These are phyloP conservation scores for Neonectria ditissima DNA, from an alignment of 2,329 filamentous ascomycete genomes.

Conservation along the genomic window DNA sequence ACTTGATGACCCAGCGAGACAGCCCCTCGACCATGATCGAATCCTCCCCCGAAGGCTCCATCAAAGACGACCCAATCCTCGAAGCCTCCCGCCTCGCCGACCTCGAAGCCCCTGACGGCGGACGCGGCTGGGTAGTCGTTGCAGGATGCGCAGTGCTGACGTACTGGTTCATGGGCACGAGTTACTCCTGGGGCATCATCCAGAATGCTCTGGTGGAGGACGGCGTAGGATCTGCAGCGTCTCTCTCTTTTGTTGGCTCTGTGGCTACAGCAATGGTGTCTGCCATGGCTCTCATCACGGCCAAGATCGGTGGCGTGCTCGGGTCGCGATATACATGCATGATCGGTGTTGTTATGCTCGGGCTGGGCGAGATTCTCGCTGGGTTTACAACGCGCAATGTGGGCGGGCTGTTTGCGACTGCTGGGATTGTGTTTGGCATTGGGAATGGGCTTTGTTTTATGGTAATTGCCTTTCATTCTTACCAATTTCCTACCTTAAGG, in stretches of 20 bases:
- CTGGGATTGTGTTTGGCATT: slow-evolving; percentile 40
- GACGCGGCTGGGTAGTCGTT: slow-evolving; percentile 65
- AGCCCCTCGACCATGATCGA: background rate
- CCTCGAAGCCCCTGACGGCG: slow-evolving; percentile 59
- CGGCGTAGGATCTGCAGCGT: slow-evolving; percentile 58
- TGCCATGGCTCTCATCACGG: slow-evolving; percentile 57
- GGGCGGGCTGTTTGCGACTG: slow-evolving; percentile 45
- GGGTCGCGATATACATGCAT: slow-evolving; percentile 59
- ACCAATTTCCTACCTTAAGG: no score
- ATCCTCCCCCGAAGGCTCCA: background rate
- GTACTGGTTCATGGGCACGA: slow-evolving; percentile 65
- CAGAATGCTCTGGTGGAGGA: slow-evolving; percentile 64
- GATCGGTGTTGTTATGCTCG: slow-evolving; percentile 60
- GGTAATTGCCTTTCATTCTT: slow-evolving; percentile 43
- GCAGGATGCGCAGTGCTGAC: slow-evolving; percentile 58
- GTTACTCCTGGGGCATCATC: slow-evolving; percentile 68
- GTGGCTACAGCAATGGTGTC: slow-evolving; percentile 49
- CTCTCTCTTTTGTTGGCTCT: slow-evolving; percentile 68
- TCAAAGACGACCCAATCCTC: slow-evolving; percentile 36
- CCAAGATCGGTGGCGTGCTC: slow-evolving; percentile 60
- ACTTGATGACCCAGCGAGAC: background rate
- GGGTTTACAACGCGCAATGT: slow-evolving; percentile 43
- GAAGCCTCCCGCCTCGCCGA: slow-evolving; percentile 56
- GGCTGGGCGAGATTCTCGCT: slow-evolving; percentile 51
- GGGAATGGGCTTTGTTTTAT: slow-evolving; percentile 42